Evolutionary conservation across 768 basidiomycete species (phyloP).

Genomic region (Crucibulum laeve): DNA sequence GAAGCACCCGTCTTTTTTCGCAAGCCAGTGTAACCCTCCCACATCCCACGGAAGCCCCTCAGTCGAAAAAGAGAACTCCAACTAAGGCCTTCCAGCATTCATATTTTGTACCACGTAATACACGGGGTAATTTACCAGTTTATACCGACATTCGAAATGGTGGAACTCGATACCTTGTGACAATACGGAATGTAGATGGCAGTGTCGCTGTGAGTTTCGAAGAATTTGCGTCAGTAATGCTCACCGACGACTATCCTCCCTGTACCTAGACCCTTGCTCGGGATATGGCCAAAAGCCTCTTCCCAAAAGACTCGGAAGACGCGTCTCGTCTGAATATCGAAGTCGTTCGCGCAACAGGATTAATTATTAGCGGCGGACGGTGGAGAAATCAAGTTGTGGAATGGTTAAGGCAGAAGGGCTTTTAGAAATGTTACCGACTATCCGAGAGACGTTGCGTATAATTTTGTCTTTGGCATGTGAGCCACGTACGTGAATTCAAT

Average conservation of each 20-base stretch:
- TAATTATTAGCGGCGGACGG: conserved; percentile 57
- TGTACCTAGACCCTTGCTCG: conserved; percentile 48
- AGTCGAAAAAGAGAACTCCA: conserved; percentile 1
- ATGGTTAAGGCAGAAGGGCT: conserved; percentile 65
- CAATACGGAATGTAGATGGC: conserved; percentile 69
- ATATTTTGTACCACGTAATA: conserved; percentile 67
- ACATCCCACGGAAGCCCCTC: too few species aligned
- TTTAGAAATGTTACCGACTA: conserved; percentile 29
- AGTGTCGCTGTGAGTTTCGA: conserved; percentile 42
- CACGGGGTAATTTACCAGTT: conserved; percentile 65
- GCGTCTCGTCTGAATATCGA: conserved; percentile 45
- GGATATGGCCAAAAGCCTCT: conserved; percentile 51
- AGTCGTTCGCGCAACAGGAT: conserved; percentile 42
- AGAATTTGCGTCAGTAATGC: conserved; percentile 7
- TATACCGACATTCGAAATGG: conserved; percentile 72
- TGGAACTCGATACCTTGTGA: conserved; percentile 52
- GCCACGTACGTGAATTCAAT: too few species aligned
- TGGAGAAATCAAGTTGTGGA: conserved; percentile 58
- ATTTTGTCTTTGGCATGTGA: too few species aligned
- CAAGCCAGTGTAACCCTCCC: conserved; percentile 8
- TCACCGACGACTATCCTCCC: conserved; percentile 8
- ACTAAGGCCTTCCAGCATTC: conserved; percentile 13
- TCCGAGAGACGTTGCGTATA: too few species aligned
- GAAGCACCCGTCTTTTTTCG: conserved; percentile 6
- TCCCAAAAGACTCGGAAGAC: conserved; percentile 39